Evolutionary conservation across 2,329 filamentous ascomycete species (phyloP).

Genomic region (Diaporthe sp.): DNA sequence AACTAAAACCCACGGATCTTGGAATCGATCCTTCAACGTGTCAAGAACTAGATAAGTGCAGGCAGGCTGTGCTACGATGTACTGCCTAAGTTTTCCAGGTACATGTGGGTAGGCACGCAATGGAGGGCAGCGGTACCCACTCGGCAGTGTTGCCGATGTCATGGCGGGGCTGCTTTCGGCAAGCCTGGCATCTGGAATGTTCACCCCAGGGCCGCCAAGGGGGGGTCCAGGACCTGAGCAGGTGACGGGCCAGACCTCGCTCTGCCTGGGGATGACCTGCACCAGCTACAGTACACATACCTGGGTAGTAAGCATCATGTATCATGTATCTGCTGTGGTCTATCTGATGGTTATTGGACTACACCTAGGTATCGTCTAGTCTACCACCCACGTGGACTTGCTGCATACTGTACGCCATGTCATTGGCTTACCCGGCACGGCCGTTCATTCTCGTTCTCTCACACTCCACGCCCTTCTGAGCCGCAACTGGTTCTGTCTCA

Average conservation of each 20-base stretch:
- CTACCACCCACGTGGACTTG: conserved; percentile 9
- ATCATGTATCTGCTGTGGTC: conserved; percentile 8
- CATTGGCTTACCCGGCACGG: not conserved
- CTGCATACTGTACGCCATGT: not conserved
- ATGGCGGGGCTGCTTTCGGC: conserved; percentile 18
- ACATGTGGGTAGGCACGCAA: conserved; percentile 25
- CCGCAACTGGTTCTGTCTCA: not conserved
- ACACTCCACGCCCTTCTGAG: not conserved
- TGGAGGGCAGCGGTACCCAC: conserved; percentile 6
- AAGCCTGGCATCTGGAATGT: conserved; percentile 26
- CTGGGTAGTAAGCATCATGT: not conserved
- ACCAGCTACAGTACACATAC: too few relatives aligned
- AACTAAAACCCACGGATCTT: conserved; percentile 25
- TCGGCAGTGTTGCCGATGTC: conserved; percentile 32
- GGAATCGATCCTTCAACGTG: conserved; percentile 38
- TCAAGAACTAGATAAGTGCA: conserved; percentile 35
- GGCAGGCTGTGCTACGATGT: conserved; percentile 31
- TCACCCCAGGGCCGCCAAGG: not conserved
- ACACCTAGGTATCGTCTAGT: not conserved
- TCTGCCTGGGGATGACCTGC: conserved; percentile 17
- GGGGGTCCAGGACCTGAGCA: conserved; percentile 13
- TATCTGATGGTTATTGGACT: not conserved
- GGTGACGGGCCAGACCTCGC: conserved; percentile 15
- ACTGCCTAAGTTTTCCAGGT: conserved; percentile 28
- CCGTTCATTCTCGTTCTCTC: not conserved